phyloP scores from a whole-genome alignment of 2,329 filamentous ascomycete species.

The Penicillium olsonii region DNA sequence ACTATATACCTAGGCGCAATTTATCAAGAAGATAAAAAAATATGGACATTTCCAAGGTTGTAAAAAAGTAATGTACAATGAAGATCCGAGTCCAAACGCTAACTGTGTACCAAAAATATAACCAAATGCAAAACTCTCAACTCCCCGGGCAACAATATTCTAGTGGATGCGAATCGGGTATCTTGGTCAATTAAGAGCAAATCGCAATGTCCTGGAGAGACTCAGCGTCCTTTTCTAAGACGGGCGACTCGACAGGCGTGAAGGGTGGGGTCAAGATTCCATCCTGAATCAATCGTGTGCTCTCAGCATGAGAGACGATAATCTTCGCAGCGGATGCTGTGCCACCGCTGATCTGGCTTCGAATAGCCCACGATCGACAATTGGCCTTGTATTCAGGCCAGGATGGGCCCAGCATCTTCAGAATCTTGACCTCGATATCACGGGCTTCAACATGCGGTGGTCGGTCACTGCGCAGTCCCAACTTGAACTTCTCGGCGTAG shows the following conservation, averaged over 20 bases:
- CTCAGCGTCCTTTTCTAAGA: neutral
- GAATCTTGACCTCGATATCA: neutral
- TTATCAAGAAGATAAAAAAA: no score
- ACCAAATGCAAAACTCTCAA: neutral
- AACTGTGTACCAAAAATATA: neutral
- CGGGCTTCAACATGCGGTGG: neutral
- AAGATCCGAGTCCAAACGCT: neutral
- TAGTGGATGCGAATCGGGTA: neutral
- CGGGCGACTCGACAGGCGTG: neutral
- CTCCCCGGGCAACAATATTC: neutral
- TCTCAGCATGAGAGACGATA: neutral
- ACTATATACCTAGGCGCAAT: neutral
- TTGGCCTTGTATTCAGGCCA: neutral
- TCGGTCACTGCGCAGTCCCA: neutral
- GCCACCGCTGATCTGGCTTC: neutral
- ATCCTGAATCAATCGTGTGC: neutral
- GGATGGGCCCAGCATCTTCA: neutral
- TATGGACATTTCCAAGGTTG: no score
- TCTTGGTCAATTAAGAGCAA: neutral
- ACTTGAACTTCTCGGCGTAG: neutral
- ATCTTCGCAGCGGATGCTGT: neutral
- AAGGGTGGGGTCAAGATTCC: neutral
- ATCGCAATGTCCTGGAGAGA: neutral
- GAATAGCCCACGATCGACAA: neutral
- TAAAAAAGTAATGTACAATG: no score